Conservation (phyloP, 495 filamentous ascomycete genomes). For the Daldinia bambusicola region DNA sequence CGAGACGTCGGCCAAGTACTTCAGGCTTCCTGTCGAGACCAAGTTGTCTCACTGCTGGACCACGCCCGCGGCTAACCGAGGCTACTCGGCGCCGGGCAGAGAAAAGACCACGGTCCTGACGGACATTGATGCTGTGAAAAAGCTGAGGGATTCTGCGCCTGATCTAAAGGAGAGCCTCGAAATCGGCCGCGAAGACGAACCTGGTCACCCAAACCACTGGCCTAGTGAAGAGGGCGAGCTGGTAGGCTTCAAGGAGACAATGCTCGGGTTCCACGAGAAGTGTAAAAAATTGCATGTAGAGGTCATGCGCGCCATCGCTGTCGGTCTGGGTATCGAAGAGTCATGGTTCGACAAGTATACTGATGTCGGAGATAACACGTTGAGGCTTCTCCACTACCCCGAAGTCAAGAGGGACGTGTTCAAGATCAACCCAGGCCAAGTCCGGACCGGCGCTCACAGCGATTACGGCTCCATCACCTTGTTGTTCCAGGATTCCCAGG, state of each 20-base stretch:
- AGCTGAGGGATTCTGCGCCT: conserved; percentile 66
- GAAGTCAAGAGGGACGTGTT: conserved; percentile 74
- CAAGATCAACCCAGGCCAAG: conserved; percentile 72
- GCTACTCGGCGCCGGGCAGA: conserved; percentile 78
- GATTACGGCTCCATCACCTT: conserved; percentile 92
- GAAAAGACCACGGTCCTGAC: conserved; percentile 77
- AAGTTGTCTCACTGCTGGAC: conserved; percentile 80
- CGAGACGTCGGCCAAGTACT: conserved; percentile 77
- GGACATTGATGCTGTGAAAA: conserved; percentile 67
- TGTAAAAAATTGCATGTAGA: conserved; percentile 80
- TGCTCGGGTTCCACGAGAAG: conserved; percentile 75
- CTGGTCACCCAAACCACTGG: conserved; percentile 81
- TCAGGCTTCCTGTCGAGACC: conserved; percentile 71
- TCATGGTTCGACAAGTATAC: conserved; percentile 82
- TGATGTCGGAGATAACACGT: conserved; percentile 80
- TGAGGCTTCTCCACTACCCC: conserved; percentile 92
- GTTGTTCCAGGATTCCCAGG: conserved; percentile 86
- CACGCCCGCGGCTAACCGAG: conserved; percentile 77
- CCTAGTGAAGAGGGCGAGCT: conserved; percentile 72
- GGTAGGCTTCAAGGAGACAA: conserved; percentile 72
- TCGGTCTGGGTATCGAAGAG: conserved; percentile 79
- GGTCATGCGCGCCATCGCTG: conserved; percentile 88
- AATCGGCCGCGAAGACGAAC: conserved; percentile 79
- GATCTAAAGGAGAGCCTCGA: conserved; percentile 89
- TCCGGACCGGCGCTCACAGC: conserved; percentile 85